These are phyloP conservation scores for Fraxinus nigra DNA, from an alignment of 305 asterid genomes.

Conservation along the genomic window DNA sequence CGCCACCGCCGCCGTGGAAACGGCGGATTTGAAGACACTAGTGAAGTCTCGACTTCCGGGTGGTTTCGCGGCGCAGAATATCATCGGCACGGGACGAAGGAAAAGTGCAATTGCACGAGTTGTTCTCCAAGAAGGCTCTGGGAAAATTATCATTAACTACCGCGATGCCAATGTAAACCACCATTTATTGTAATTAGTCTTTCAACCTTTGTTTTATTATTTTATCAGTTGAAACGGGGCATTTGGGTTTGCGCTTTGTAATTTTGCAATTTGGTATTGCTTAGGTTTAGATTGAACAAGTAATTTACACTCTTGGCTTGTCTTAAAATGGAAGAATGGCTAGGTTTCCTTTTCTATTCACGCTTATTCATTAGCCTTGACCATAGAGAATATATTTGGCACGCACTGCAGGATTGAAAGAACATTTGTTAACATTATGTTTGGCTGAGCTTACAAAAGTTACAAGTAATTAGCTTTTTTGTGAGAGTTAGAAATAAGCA, in stretches of 20 bases:
- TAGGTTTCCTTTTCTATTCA: neutral
- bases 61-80: conserved; percentile 84
- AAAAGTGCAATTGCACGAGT: conserved; percentile 90
- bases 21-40: conserved; percentile 47
- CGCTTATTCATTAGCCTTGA: neutral
- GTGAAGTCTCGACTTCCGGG: conserved; percentile 91
- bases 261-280: neutral
- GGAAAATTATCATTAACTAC: conserved; percentile 68
- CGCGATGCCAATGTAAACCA: conserved; percentile 75
- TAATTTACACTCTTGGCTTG: neutral
- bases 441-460: neutral
- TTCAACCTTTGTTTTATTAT: neutral
- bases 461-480: neutral
- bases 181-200: neutral
- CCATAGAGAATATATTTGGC: neutral
- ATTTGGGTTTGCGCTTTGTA: neutral
- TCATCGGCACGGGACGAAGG: conserved; percentile 82
- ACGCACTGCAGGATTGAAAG: neutral
- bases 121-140: conserved; percentile 88
- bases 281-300: neutral
- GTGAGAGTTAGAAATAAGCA: neutral
- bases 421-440: neutral
- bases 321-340: neutral
- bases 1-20: conserved; percentile 37
- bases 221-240: neutral